These are phyloP conservation scores for Pseudopithomyces chartarum DNA, from an alignment of 2,329 filamentous ascomycete species.

Conservation along the genomic window DNA sequence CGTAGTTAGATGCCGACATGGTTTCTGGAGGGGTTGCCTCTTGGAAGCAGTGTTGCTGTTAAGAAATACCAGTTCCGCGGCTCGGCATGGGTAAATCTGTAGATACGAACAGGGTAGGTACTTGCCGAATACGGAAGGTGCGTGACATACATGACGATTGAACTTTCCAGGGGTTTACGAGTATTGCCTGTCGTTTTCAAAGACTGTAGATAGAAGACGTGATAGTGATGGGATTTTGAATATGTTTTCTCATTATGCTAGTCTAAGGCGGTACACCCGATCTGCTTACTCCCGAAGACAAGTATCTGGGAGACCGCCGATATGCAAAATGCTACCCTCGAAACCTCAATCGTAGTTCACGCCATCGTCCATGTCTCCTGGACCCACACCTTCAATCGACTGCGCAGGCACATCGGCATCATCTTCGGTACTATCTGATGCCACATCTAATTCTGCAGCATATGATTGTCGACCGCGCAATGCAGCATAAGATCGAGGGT, in stretches of 20 bases:
- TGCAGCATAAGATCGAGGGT: conserved; percentile 14
- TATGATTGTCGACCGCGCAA: conserved; percentile 3
- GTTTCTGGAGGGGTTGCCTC: conserved; percentile 14
- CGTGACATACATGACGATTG: background rate
- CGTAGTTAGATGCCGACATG: conserved; percentile 25
- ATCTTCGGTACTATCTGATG: background rate
- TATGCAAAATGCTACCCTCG: too few relatives aligned
- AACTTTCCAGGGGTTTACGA: background rate
- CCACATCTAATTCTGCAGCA: background rate
- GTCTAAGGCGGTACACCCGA: too few relatives aligned
- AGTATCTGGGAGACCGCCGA: too few relatives aligned
- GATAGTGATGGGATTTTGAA: background rate
- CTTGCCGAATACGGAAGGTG: conserved; percentile 37
- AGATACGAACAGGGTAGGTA: conserved; percentile 25
- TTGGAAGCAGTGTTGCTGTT: conserved; percentile 11
- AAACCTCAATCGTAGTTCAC: too few relatives aligned
- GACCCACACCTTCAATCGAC: conserved; percentile 7
- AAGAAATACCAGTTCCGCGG: conserved; percentile 19
- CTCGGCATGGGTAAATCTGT: conserved; percentile 28
- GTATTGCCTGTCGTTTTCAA: background rate
- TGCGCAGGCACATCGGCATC: conserved; percentile 3
- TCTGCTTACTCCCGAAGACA: too few relatives aligned
- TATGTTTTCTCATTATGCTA: background rate
- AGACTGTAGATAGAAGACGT: too few relatives aligned
- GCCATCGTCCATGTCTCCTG: background rate